Evolutionary conservation across 768 basidiomycete species (phyloP).

Genomic region (Hericium coralloides): DNA sequence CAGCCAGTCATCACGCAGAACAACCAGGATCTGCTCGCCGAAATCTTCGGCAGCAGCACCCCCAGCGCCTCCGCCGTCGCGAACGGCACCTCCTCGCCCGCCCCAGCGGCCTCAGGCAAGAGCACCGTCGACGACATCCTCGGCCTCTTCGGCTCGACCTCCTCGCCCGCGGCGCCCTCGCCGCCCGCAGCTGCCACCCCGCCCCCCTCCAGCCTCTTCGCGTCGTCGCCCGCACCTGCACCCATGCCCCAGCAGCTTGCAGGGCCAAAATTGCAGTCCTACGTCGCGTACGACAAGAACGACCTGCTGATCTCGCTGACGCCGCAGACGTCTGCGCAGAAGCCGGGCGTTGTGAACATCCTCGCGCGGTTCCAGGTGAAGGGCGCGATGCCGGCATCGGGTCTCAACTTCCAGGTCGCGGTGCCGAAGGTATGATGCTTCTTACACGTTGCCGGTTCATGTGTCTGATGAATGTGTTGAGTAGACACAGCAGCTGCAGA

Average conservation of each 20-base stretch:
- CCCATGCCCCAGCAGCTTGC: constrained; percentile 25
- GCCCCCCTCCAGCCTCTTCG: constrained; percentile 7
- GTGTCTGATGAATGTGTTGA: not conserved
- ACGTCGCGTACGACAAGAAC: constrained; percentile 89
- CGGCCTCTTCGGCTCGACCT: constrained; percentile 63
- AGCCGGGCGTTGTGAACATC: constrained; percentile 88
- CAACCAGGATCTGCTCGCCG: constrained; percentile 83
- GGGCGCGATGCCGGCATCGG: constrained; percentile 41
- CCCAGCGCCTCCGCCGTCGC: constrained; percentile 24
- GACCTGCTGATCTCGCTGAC: constrained; percentile 83
- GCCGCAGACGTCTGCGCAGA: constrained; percentile 69
- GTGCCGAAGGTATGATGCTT: constrained; percentile 72
- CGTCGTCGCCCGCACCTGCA: constrained; percentile 17
- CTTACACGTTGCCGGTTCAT: not conserved
- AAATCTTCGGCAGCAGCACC: constrained; percentile 72
- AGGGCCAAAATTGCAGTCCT: constrained; percentile 52
- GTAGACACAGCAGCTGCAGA: constrained; percentile 93
- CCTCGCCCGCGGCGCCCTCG: constrained; percentile 25
- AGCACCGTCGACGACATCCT: constrained; percentile 84
- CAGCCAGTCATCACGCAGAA: constrained; percentile 39
- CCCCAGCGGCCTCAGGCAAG: constrained; percentile 25
- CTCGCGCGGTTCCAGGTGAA: constrained; percentile 77
- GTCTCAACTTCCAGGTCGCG: constrained; percentile 91
- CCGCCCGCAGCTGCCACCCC: constrained; percentile 20
- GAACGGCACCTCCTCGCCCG: constrained; percentile 25